phyloP scores from a whole-genome alignment of 192 early-diverging fungal species.

The Coemansia sp. region DNA sequence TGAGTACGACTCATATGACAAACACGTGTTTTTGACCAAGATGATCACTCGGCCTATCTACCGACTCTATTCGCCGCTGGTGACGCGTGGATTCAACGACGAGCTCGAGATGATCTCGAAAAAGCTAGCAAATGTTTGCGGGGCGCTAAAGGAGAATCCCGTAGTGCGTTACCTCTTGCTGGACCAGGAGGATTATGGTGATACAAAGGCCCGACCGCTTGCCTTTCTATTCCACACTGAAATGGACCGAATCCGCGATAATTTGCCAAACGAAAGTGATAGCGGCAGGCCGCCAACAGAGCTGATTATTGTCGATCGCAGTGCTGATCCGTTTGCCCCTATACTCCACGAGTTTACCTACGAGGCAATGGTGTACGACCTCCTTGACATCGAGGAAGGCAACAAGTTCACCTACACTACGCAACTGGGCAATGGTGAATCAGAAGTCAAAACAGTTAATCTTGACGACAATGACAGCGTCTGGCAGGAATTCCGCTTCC shows the following conservation, averaged over 20 bases:
- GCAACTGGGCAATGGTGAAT: conserved; percentile 42
- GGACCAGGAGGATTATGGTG: conserved; percentile 60
- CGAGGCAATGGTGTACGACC: conserved; percentile 96
- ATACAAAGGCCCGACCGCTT: conserved; percentile 73
- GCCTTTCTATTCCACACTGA: conserved; percentile 81
- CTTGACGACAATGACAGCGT: conserved; percentile 52
- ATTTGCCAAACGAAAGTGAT: conserved; percentile 60
- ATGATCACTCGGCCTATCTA: conserved; percentile 47
- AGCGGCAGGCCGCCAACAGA: conserved; percentile 62
- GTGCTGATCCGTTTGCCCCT: conserved; percentile 85
- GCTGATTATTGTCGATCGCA: conserved; percentile 87
- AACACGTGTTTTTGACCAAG: conserved; percentile 44
- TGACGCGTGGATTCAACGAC: conserved; percentile 32
- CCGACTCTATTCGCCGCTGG: conserved; percentile 55
- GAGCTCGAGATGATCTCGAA: conserved; percentile 56
- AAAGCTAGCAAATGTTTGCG: conserved; percentile 84
- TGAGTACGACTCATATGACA: conserved; percentile 46
- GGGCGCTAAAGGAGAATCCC: conserved; percentile 86
- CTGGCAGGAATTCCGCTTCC: conserved; percentile 58
- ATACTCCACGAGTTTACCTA: conserved; percentile 99
- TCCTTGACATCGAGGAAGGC: conserved; percentile 63
- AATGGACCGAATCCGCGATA: conserved; percentile 74
- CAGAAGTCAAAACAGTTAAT: conserved; percentile 35
- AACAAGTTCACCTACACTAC: conserved; percentile 44
- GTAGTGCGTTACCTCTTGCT: conserved; percentile 89